These are phyloP conservation scores for Nicotiana attenuata DNA, from an alignment of 257 asterid genomes.

Conservation along the genomic window DNA sequence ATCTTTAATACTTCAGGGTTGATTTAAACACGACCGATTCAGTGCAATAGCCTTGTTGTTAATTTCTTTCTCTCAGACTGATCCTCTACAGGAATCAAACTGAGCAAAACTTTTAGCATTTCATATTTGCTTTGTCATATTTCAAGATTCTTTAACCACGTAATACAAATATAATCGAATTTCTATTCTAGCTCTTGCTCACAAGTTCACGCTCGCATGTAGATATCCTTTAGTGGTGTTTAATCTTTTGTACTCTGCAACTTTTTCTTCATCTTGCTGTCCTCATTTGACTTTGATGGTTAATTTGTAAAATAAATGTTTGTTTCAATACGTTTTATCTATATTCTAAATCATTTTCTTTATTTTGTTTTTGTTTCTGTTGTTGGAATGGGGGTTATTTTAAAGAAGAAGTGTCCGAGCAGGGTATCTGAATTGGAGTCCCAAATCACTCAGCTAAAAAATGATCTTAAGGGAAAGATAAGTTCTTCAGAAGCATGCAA, in stretches of 20 bases:
- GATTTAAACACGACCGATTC: not conserved
- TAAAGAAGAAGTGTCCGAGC: slow-evolving; percentile 45
- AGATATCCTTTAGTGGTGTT: not conserved
- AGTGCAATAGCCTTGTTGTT: not conserved
- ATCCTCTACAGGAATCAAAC: not conserved
- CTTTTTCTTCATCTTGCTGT: not conserved
- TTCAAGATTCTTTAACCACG: not conserved
- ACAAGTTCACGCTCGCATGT: not conserved
- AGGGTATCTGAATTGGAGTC: slow-evolving; percentile 63
- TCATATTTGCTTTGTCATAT: not conserved
- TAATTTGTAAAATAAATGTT: not conserved
- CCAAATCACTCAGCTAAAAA: slow-evolving; percentile 68
- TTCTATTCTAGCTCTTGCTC: not conserved
- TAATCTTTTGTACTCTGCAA: not conserved
- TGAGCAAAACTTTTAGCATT: not conserved
- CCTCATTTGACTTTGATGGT: not conserved
- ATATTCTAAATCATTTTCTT: not conserved
- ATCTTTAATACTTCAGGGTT: not conserved
- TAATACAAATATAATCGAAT: not conserved
- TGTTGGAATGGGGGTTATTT: not conserved
- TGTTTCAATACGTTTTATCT: not conserved
- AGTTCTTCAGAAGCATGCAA: slow-evolving; percentile 61
- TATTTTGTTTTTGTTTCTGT: not conserved
- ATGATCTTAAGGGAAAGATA: slow-evolving; percentile 73
- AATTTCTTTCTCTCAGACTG: not conserved